Evolutionary conservation across 2,329 filamentous ascomycete genomes (phyloP).

Genomic region (Fusarium stilboides): DNA sequence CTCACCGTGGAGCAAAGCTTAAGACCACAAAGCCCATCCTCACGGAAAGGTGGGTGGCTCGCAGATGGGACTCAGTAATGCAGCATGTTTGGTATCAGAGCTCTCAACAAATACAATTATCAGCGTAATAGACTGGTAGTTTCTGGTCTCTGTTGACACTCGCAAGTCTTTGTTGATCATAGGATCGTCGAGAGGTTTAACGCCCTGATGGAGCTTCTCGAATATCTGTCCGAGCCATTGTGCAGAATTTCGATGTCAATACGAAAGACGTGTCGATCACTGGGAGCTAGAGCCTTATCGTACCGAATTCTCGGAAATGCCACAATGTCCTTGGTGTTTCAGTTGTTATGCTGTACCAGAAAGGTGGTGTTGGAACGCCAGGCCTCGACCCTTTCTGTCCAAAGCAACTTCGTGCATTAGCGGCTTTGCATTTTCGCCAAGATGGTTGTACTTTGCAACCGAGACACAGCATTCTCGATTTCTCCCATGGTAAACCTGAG

Average conservation of each 20-base stretch:
- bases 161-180: slow-evolving; percentile 6
- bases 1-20: not conserved
- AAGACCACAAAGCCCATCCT: not conserved
- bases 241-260: slow-evolving; percentile 12
- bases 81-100: not conserved
- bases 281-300: slow-evolving; percentile 6
- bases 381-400: slow-evolving; percentile 3
- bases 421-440: not conserved
- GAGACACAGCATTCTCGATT: not conserved
- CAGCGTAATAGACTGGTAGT: too few relatives aligned
- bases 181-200: not conserved
- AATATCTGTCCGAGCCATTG: slow-evolving; percentile 9
- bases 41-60: not conserved
- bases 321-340: slow-evolving; percentile 8
- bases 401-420: slow-evolving; percentile 16
- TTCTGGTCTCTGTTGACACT: too few relatives aligned
- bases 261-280: not conserved
- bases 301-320: slow-evolving; percentile 10
- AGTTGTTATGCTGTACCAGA: slow-evolving; percentile 6
- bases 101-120: not conserved
- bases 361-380: slow-evolving; percentile 14
- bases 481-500: not conserved
- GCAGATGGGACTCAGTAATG: not conserved
- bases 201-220: slow-evolving; percentile 10
- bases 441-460: not conserved